Conservation (phyloP, 2,329 filamentous ascomycete species). For the Ascochyta koolunga region DNA sequence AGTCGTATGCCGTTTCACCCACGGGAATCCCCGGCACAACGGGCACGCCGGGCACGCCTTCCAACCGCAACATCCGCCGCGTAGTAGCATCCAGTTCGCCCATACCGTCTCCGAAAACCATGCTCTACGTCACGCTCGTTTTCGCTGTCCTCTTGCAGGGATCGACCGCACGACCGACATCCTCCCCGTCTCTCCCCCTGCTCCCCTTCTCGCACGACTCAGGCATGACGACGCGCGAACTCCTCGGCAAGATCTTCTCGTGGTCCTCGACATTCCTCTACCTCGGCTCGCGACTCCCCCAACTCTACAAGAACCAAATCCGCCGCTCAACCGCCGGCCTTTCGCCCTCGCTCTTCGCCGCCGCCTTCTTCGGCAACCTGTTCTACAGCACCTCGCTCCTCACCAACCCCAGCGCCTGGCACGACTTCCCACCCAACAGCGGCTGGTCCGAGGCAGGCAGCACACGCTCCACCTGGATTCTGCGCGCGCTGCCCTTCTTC, state of each 20-base stretch:
- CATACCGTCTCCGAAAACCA: conserved; percentile 53
- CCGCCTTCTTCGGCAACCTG: conserved; percentile 70
- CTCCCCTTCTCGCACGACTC: conserved; percentile 29
- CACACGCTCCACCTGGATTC: conserved; percentile 62
- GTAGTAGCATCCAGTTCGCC: conserved; percentile 49
- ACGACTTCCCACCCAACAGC: conserved; percentile 58
- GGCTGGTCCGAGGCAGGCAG: conserved; percentile 66
- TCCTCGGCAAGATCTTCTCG: conserved; percentile 52
- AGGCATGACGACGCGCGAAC: conserved; percentile 3
- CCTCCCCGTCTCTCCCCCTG: conserved; percentile 24
- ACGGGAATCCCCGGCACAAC: neutral
- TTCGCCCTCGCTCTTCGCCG: conserved; percentile 66
- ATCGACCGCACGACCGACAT: conserved; percentile 31
- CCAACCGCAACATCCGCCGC: conserved; percentile 40
- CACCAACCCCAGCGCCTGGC: conserved; percentile 69
- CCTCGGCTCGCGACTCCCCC: conserved; percentile 55
- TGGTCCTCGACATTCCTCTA: conserved; percentile 52
- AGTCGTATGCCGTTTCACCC: conserved; percentile 32
- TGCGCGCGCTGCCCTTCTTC: conserved; percentile 67
- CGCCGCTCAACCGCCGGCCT: conserved; percentile 69
- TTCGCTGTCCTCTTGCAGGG: conserved; percentile 50
- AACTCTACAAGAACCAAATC: conserved; percentile 69
- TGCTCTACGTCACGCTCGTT: conserved; percentile 55
- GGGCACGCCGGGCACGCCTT: conserved; percentile 21
- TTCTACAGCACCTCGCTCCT: conserved; percentile 69